phyloP scores from a whole-genome alignment of 2,329 filamentous ascomycete species.

The Pleoardoris graminearum region DNA sequence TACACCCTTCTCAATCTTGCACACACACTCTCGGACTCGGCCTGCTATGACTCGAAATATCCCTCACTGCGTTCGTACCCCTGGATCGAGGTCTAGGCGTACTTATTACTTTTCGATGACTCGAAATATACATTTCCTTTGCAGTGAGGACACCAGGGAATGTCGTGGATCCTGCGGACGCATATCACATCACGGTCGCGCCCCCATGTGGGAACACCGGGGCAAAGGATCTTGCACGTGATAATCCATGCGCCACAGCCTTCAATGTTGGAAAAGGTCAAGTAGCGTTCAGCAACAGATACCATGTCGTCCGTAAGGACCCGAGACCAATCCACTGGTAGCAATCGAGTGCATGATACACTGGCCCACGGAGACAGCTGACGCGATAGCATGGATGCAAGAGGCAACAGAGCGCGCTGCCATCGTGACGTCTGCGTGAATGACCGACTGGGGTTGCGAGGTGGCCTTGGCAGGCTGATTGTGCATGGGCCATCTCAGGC shows the following conservation, averaged over 20 bases:
- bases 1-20: slow-evolving; percentile 32
- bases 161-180: too few species aligned
- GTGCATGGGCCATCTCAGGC: neutral
- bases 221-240: slow-evolving; percentile 2
- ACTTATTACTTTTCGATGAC: too few species aligned
- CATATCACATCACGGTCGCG: too few species aligned
- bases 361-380: neutral
- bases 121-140: too few species aligned
- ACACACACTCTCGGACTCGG: neutral
- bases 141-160: too few species aligned
- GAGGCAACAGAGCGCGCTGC: neutral
- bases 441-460: neutral
- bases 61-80: too few species aligned
- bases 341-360: neutral
- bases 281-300: neutral
- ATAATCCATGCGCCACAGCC: slow-evolving; percentile 4
- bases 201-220: too few species aligned
- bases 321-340: neutral
- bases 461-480: slow-evolving; percentile 8
- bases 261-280: too few species aligned
- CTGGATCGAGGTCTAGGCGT: too few species aligned
- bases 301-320: neutral
- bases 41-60: slow-evolving; percentile 1
- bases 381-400: neutral
- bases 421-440: slow-evolving; percentile 6